Conservation (phyloP, 2,329 filamentous ascomycete species). For the Claviceps paspali region DNA sequence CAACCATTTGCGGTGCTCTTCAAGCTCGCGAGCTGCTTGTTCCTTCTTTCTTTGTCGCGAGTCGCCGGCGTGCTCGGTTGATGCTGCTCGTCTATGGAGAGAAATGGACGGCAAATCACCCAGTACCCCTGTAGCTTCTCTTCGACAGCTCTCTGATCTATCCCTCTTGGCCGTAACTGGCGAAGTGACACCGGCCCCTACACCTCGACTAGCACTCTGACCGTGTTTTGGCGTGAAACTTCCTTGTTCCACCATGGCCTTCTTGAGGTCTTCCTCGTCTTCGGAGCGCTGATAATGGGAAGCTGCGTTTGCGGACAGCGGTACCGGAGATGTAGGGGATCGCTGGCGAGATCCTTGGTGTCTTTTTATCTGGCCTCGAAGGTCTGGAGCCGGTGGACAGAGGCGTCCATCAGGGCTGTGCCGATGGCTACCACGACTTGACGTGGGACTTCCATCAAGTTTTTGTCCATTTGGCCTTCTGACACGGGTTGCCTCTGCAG, state of each 20-base stretch:
- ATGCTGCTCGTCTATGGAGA: conserved; percentile 20
- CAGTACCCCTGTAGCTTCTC: conserved; percentile 16
- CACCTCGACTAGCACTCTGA: conserved; percentile 31
- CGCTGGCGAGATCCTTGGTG: conserved; percentile 41
- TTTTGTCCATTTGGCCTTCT: conserved; percentile 25
- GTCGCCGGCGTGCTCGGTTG: conserved; percentile 36
- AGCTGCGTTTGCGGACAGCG: conserved; percentile 42
- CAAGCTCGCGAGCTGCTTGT: conserved; percentile 67
- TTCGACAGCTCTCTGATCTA: conserved; percentile 24
- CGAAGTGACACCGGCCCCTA: conserved; percentile 13
- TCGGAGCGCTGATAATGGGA: conserved; percentile 32
- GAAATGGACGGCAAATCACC: conserved; percentile 18
- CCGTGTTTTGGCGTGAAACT: conserved; percentile 39
- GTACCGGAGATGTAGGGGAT: conserved; percentile 70
- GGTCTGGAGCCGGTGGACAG: conserved; percentile 27
- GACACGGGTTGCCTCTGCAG: conserved; percentile 22
- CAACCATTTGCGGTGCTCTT: conserved; percentile 73
- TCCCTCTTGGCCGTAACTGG: conserved; percentile 21
- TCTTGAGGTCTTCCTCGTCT: conserved; percentile 48
- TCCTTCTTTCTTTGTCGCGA: conserved; percentile 50
- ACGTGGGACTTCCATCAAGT: conserved; percentile 29
- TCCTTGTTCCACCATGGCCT: conserved; percentile 37
- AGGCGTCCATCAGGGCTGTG: conserved; percentile 30
- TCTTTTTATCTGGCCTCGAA: conserved; percentile 50
- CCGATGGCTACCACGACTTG: conserved; percentile 32